Percentiles rank a stretch among this genome's conserved stretches.
Conservation (phyloP, 192 early-diverging fungal species). For the Polychytrium aggregatum region DNA sequence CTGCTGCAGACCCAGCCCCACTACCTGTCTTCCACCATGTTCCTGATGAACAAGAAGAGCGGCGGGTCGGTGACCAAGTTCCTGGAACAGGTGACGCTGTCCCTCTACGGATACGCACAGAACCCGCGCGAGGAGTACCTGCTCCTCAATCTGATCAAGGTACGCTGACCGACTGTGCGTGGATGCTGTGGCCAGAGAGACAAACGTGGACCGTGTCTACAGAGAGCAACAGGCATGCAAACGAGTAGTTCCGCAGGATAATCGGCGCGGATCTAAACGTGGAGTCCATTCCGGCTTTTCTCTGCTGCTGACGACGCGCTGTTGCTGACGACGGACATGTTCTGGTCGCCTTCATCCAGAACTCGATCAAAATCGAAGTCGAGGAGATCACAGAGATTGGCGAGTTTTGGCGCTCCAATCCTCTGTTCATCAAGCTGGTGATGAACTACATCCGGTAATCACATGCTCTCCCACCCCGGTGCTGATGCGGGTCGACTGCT, state of each 20-base stretch:
- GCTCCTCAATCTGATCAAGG: conserved; percentile 86
- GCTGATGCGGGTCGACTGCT: too few species aligned
- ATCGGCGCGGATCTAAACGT: too few species aligned
- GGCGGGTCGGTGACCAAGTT: conserved; percentile 64
- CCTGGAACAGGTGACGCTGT: conserved; percentile 80
- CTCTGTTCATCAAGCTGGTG: conserved; percentile 93
- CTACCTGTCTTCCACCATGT: conserved; percentile 83
- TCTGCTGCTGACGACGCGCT: neutral
- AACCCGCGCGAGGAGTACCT: conserved; percentile 94
- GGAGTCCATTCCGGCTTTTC: conserved; percentile 1
- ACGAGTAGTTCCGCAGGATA: too few species aligned
- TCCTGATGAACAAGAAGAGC: conserved; percentile 68
- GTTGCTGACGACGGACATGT: neutral
- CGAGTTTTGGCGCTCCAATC: conserved; percentile 92
- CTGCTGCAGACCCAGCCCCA: conserved; percentile 90
- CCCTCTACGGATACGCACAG: conserved; percentile 95
- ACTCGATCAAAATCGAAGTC: conserved; percentile 78
- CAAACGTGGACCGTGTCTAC: too few species aligned
- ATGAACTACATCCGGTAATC: conserved; percentile 85
- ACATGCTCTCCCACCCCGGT: too few species aligned
- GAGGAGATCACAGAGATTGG: conserved; percentile 66
- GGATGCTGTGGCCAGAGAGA: too few species aligned
- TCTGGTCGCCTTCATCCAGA: conserved; percentile 4
- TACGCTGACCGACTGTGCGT: conserved; percentile 6
- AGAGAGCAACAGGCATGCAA: too few species aligned